Evolutionary conservation across 129 eudicot genomes (phyloP).

Genomic region (Tagetes patula): DNA sequence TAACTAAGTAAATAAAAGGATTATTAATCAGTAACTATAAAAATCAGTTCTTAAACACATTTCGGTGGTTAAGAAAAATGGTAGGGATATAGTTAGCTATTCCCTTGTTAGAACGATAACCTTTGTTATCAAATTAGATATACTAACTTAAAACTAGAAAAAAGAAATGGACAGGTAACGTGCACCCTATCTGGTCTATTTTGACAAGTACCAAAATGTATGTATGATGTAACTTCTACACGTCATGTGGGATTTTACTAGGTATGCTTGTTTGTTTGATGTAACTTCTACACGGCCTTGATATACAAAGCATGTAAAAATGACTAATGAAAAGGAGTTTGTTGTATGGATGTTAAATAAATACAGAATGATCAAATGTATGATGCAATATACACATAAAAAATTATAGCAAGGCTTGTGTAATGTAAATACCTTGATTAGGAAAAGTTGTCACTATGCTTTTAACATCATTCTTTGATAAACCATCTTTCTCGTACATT

Average conservation of each 20-base stretch:
- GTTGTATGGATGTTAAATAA: slow-evolving; percentile 10
- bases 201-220: neutral
- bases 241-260: no score
- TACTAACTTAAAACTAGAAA: neutral
- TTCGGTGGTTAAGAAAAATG: neutral
- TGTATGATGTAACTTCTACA: neutral
- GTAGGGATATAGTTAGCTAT: neutral
- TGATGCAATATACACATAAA: slow-evolving; percentile 24
- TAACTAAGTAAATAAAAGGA: neutral
- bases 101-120: neutral
- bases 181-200: neutral
- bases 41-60: neutral
- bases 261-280: neutral
- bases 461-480: slow-evolving; percentile 72
- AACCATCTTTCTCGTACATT: slow-evolving; percentile 96
- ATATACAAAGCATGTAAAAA: slow-evolving; percentile 9
- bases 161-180: neutral
- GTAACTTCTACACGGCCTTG: neutral
- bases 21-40: neutral
- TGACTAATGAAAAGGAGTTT: neutral
- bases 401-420: slow-evolving; percentile 2
- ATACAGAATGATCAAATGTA: slow-evolving; percentile 1
- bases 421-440: slow-evolving; percentile 65
- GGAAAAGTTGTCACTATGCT: slow-evolving; percentile 77
- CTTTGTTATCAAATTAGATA: neutral